Evolutionary conservation across 1,284 basidiomycete species (phyloP).

Genomic region (Ceratobasidium sp.): DNA sequence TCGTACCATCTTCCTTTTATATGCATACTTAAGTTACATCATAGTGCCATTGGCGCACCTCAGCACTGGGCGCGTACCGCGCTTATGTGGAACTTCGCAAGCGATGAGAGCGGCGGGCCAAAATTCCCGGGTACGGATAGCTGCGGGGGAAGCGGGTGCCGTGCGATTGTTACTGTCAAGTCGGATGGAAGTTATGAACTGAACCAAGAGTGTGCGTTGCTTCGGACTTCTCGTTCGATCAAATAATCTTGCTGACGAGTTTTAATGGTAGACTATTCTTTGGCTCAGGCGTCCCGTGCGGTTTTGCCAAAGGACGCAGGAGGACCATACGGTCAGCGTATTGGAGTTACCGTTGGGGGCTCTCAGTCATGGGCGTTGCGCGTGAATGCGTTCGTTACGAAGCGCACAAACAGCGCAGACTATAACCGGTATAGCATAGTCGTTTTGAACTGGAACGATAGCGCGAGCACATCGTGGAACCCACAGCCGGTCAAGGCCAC

Average conservation of each 20-base stretch:
- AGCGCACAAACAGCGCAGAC: slow-evolving; percentile 64
- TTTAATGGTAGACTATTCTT: slow-evolving; percentile 74
- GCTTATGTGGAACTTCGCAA: slow-evolving; percentile 74
- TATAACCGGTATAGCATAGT: slow-evolving; percentile 55
- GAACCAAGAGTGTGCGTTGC: slow-evolving; percentile 73
- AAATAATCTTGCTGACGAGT: no score
- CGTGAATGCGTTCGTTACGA: slow-evolving; percentile 72
- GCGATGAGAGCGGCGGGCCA: slow-evolving; percentile 67
- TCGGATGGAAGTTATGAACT: slow-evolving; percentile 67
- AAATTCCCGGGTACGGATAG: slow-evolving; percentile 71
- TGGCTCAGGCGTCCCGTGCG: slow-evolving; percentile 79
- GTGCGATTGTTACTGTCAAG: slow-evolving; percentile 72
- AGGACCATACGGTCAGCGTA: slow-evolving; percentile 74
- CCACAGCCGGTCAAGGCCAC: slow-evolving; percentile 69
- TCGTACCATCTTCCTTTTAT: neutral
- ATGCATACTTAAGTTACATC: neutral
- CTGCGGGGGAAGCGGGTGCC: slow-evolving; percentile 68
- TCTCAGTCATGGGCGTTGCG: slow-evolving; percentile 66
- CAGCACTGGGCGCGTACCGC: slow-evolving; percentile 60
- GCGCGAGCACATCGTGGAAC: slow-evolving; percentile 64
- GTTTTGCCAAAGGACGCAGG: slow-evolving; percentile 72
- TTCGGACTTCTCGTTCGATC: no score
- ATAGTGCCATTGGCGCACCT: slow-evolving; percentile 28
- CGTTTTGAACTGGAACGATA: slow-evolving; percentile 57
- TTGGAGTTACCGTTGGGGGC: slow-evolving; percentile 70